phyloP scores from a whole-genome alignment of 352 stramenopile species.

The Halophytophthora polymorphica region DNA sequence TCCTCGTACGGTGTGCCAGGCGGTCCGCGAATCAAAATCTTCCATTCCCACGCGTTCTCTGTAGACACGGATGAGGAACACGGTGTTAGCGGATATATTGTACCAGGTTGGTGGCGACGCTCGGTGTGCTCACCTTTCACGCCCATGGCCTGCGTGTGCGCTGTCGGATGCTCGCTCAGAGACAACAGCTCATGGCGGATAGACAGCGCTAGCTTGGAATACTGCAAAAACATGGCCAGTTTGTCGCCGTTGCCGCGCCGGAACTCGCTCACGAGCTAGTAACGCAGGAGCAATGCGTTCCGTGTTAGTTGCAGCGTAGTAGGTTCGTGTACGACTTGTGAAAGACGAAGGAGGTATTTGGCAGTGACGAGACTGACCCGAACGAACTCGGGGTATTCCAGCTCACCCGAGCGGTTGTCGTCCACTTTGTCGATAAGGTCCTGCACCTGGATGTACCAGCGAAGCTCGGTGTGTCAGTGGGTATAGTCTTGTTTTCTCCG shows the following conservation, averaged over 20 bases:
- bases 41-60: slow-evolving; percentile 62
- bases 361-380: slow-evolving; percentile 22
- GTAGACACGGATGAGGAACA: background rate
- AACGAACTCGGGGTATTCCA: slow-evolving; percentile 71
- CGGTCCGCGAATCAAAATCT: slow-evolving; percentile 28
- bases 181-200: slow-evolving; percentile 49
- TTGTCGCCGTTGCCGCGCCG: slow-evolving; percentile 57
- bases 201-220: slow-evolving; percentile 52
- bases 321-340: background rate
- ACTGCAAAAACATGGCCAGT: slow-evolving; percentile 56
- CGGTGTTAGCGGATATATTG: background rate
- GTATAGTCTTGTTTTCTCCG: background rate
- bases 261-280: slow-evolving; percentile 63
- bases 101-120: background rate
- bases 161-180: slow-evolving; percentile 28
- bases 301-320: background rate
- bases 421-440: slow-evolving; percentile 69
- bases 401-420: slow-evolving; percentile 61
- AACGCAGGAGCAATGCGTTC: background rate
- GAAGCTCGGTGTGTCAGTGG: background rate
- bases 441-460: slow-evolving; percentile 33
- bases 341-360: background rate
- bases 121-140: slow-evolving; percentile 38
- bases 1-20: slow-evolving; percentile 42
- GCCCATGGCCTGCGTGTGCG: slow-evolving; percentile 17